Evolutionary conservation across 352 stramenopile species (phyloP).

Genomic region (Halophytophthora polymorphica): DNA sequence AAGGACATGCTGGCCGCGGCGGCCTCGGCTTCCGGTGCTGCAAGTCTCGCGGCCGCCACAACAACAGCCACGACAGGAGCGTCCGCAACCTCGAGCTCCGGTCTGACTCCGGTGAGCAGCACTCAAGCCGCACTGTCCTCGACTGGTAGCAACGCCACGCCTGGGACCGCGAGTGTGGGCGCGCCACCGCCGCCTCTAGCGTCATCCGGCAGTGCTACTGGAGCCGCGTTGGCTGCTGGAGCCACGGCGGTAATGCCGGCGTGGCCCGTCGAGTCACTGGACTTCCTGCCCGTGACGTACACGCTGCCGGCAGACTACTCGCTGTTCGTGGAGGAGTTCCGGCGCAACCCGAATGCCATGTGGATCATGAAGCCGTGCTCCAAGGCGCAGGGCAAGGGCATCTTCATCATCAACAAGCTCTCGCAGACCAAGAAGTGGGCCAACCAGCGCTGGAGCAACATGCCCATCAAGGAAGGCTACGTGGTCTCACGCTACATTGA

Average conservation of each 20-base stretch:
- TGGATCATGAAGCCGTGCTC: constrained; percentile 96
- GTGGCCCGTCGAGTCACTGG: constrained; percentile 27
- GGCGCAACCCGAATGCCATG: constrained; percentile 80
- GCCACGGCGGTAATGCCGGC: not conserved
- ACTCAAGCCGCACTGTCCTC: too few species aligned
- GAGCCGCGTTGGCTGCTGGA: not conserved
- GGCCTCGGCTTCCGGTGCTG: not conserved
- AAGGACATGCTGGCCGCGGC: constrained; percentile 43
- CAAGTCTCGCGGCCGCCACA: not conserved
- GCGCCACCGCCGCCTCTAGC: not conserved
- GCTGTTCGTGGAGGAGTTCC: constrained; percentile 91
- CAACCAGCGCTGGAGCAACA: constrained; percentile 63
- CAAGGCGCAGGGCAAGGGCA: constrained; percentile 88
- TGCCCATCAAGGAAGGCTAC: constrained; percentile 83
- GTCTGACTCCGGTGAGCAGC: not conserved
- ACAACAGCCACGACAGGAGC: not conserved
- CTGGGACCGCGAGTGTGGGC: not conserved
- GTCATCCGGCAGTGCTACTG: not conserved
- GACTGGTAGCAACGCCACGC: too few species aligned
- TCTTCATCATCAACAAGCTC: constrained; percentile 93
- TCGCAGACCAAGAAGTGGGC: constrained; percentile 91
- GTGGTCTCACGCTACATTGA: constrained; percentile 90
- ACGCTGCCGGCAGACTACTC: constrained; percentile 91
- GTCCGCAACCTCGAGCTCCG: not conserved
- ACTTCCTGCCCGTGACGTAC: constrained; percentile 91